Conservation (phyloP, 768 basidiomycete genomes). For the Pilatotrama ljubarskyi region DNA sequence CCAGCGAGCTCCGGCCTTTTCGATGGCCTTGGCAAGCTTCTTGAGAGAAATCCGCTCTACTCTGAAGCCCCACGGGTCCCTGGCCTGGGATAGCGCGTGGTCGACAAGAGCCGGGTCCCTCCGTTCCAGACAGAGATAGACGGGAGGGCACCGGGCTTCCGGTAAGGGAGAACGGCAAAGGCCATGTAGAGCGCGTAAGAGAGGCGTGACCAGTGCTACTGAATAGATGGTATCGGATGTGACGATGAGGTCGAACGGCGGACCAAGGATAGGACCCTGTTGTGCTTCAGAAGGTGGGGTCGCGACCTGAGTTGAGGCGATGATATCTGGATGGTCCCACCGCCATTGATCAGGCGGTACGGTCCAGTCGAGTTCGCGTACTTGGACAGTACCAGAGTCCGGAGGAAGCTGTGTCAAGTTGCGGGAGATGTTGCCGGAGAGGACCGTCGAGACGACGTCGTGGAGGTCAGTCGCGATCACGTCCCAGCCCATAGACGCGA, state of each 20-base stretch:
- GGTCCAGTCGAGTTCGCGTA: constrained; percentile 73
- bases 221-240: constrained; percentile 84
- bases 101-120: constrained; percentile 72
- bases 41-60: constrained; percentile 57
- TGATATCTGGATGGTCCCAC: constrained; percentile 44
- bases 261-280: constrained; percentile 33
- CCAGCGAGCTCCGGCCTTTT: constrained; percentile 61
- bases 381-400: constrained; percentile 49
- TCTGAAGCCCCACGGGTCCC: constrained; percentile 53
- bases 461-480: constrained; percentile 76
- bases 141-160: constrained; percentile 41
- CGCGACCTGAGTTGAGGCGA: constrained; percentile 7
- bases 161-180: constrained; percentile 37
- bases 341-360: constrained; percentile 53
- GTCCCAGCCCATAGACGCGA: constrained; percentile 70
- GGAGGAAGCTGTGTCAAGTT: constrained; percentile 40
- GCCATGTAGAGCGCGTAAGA: constrained; percentile 65
- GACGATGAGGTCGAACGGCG: constrained; percentile 75
- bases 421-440: constrained; percentile 57
- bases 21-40: constrained; percentile 61
- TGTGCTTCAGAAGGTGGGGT: constrained; percentile 4
- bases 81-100: constrained; percentile 55
- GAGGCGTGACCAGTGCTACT: constrained; percentile 58
- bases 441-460: constrained; percentile 62
- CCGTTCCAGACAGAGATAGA: constrained; percentile 72